Percentiles rank a stretch among this genome's conserved stretches.
Conservation (phyloP, 345 rosid species). For the Cochlearia excelsa region DNA sequence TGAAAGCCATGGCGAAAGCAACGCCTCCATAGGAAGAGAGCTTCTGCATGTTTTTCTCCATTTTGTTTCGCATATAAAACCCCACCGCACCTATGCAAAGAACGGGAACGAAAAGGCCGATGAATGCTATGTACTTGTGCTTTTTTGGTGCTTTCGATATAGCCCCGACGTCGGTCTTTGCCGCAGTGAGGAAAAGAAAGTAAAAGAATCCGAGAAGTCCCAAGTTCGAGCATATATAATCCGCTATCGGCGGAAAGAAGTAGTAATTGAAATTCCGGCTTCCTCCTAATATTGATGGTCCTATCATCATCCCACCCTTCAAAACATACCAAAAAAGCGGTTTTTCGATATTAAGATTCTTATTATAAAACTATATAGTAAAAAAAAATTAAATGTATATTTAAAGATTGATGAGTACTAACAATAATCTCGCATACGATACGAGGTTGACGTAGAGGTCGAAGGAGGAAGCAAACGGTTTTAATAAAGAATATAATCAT, state of each 20-base stretch:
- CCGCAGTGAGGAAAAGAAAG: slow-evolving; percentile 54
- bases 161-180: slow-evolving; percentile 45
- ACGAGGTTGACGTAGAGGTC: slow-evolving; percentile 69
- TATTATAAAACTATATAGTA: background rate
- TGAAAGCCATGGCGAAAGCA: slow-evolving; percentile 31
- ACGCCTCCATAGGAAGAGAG: slow-evolving; percentile 37
- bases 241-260: slow-evolving; percentile 42
- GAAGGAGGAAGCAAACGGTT: slow-evolving; percentile 48
- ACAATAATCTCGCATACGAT: slow-evolving; percentile 68
- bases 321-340: background rate
- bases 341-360: background rate
- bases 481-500: slow-evolving; percentile 43
- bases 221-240: slow-evolving; percentile 47
- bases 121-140: slow-evolving; percentile 36
- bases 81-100: slow-evolving; percentile 8
- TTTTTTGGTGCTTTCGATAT: slow-evolving; percentile 44
- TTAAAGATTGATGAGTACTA: slow-evolving; percentile 25
- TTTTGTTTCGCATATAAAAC: slow-evolving; percentile 23
- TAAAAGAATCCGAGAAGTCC: slow-evolving; percentile 56
- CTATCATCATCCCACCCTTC: slow-evolving; percentile 74
- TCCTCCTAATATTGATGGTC: slow-evolving; percentile 66
- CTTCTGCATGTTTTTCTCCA: slow-evolving; percentile 33
- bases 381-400: too few species aligned
- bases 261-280: slow-evolving; percentile 33
- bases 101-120: slow-evolving; percentile 39